phyloP scores from a whole-genome alignment of 495 filamentous ascomycete genomes.

The Baudoinia panamericana region DNA sequence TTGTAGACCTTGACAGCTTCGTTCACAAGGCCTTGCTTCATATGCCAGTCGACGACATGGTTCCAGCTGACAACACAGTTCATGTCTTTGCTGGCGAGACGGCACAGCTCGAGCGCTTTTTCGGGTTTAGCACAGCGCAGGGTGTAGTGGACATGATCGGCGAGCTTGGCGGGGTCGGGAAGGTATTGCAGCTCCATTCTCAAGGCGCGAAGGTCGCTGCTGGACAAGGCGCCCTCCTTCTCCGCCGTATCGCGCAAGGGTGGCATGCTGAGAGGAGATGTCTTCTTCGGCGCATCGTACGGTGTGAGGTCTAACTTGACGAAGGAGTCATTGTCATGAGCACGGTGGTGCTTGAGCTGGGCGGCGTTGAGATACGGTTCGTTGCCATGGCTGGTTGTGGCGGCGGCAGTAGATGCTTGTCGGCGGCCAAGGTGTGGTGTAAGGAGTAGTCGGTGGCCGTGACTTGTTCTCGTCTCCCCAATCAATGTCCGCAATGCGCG shows the following conservation, averaged over 20 bases:
- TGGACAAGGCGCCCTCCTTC: background rate
- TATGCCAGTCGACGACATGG: constrained; percentile 57
- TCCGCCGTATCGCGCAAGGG: background rate
- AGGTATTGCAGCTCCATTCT: constrained; percentile 47
- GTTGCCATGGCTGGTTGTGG: background rate
- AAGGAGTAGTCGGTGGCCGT: constrained; percentile 6
- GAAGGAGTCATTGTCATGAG: no score
- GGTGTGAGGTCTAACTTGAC: no score
- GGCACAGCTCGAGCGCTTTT: constrained; percentile 54
- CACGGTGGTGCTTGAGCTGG: constrained; percentile 2
- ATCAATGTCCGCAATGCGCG: constrained; percentile 16
- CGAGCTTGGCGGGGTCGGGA: constrained; percentile 53
- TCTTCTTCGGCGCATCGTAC: no score
- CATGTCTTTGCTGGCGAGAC: constrained; percentile 45
- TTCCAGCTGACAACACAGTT: constrained; percentile 73
- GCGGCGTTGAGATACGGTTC: constrained; percentile 10
- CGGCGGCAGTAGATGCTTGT: constrained; percentile 2
- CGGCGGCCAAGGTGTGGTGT: constrained; percentile 5
- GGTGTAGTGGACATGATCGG: constrained; percentile 42
- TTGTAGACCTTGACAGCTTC: constrained; percentile 67
- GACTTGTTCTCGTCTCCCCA: no score
- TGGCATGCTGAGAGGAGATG: no score
- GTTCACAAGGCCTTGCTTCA: constrained; percentile 44
- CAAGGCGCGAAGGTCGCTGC: constrained; percentile 1
- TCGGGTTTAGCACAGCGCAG: constrained; percentile 42